phyloP scores from a whole-genome alignment of 768 basidiomycete species.

The Termitomyces sp. region DNA sequence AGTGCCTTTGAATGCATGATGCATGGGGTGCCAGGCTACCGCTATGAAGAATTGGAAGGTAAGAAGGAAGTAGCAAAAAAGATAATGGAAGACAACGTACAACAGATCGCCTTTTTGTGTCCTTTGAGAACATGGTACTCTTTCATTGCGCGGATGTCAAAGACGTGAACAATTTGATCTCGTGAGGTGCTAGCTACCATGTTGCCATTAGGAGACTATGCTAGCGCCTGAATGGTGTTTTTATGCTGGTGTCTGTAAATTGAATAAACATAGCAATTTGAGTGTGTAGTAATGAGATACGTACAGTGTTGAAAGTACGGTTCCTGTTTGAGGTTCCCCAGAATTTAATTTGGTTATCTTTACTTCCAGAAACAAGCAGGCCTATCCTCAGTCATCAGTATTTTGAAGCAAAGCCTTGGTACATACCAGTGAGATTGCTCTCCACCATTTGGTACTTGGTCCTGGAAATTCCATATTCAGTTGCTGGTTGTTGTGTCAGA shows the following conservation, averaged over 20 bases:
- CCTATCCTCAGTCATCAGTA: constrained; percentile 34
- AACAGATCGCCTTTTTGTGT: constrained; percentile 98
- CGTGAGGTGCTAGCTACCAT: constrained; percentile 92
- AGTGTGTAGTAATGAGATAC: constrained; percentile 18
- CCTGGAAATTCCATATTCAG: constrained; percentile 97
- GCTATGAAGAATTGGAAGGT: constrained; percentile 40
- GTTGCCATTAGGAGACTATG: constrained; percentile 95
- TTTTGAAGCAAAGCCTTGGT: neutral
- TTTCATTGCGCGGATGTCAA: constrained; percentile 98
- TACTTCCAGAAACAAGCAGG: constrained; percentile 89
- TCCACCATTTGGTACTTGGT: constrained; percentile 89
- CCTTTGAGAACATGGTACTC: constrained; percentile 90
- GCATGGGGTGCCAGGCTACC: constrained; percentile 93
- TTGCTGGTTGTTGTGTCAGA: constrained; percentile 56
- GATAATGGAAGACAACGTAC: constrained; percentile 42
- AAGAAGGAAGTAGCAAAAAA: neutral
- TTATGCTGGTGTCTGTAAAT: constrained; percentile 85
- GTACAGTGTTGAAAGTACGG: constrained; percentile 85
- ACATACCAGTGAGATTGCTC: constrained; percentile 74
- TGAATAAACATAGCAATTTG: neutral
- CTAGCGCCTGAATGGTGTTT: constrained; percentile 89
- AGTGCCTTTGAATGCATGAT: constrained; percentile 89
- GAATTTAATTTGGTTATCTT: constrained; percentile 98
- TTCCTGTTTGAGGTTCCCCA: constrained; percentile 97
- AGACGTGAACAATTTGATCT: constrained; percentile 92